Percentiles rank a stretch among this genome's conserved stretches.
These are phyloP conservation scores for Aureobasidium lini DNA, from an alignment of 2,329 filamentous ascomycete species.

Conservation along the genomic window DNA sequence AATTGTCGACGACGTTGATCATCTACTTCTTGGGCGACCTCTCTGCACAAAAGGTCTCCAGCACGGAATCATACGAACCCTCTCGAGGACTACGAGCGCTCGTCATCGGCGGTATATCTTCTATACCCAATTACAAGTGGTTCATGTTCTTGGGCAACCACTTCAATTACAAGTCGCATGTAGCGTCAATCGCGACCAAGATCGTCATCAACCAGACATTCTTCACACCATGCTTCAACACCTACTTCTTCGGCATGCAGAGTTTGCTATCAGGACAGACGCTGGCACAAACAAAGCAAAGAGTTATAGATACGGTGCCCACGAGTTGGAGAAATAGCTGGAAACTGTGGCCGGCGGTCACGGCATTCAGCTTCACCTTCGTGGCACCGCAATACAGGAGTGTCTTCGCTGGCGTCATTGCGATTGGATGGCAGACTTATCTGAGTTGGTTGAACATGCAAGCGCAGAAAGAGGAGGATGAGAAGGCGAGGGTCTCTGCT, in stretches of 20 bases:
- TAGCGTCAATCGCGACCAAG: constrained; percentile 65
- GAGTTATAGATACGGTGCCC: constrained; percentile 69
- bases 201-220: constrained; percentile 70
- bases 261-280: constrained; percentile 51
- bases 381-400: constrained; percentile 70
- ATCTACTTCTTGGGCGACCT: constrained; percentile 76
- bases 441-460: constrained; percentile 69
- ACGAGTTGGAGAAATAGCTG: constrained; percentile 68
- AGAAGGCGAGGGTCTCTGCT: neutral
- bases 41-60: constrained; percentile 61
- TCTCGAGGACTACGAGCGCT: constrained; percentile 63
- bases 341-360: constrained; percentile 84
- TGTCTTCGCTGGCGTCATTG: constrained; percentile 67
- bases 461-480: constrained; percentile 53
- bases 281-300: constrained; percentile 56
- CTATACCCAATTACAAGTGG: constrained; percentile 78
- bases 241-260: constrained; percentile 48
- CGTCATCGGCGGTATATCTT: constrained; percentile 62
- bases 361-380: constrained; percentile 80
- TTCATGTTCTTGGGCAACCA: constrained; percentile 69
- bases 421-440: constrained; percentile 90
- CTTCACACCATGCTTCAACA: constrained; percentile 63
- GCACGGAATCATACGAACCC: constrained; percentile 51
- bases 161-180: constrained; percentile 76
- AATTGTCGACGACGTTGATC: constrained; percentile 65